These are phyloP conservation scores for Avena eriantha DNA, from an alignment of 176 grass and related monocot genomes.

Conservation along the genomic window DNA sequence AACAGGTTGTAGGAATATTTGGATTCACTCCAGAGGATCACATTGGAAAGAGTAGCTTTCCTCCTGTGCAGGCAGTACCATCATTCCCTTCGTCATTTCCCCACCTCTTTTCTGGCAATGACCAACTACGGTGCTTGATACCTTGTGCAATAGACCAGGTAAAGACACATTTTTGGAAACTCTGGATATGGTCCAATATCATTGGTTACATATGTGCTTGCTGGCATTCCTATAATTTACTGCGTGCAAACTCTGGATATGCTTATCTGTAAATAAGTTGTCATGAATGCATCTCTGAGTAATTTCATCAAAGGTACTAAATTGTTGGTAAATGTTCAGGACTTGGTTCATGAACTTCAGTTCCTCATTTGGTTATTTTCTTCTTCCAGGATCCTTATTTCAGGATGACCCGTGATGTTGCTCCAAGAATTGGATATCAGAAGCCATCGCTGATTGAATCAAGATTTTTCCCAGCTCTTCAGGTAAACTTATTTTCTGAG, in stretches of 20 bases:
- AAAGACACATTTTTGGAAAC: conserved; percentile 31
- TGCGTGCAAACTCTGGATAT: background rate
- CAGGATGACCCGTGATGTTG: conserved; percentile 99
- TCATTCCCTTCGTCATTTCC: conserved; percentile 98
- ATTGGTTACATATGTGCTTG: conserved; percentile 22
- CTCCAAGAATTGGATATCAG: conserved; percentile 93
- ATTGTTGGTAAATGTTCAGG: background rate
- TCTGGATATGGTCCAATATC: background rate
- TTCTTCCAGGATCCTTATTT: conserved; percentile 94
- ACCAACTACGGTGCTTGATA: conserved; percentile 86
- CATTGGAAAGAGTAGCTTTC: conserved; percentile 93
- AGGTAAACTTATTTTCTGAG: conserved; percentile 57
- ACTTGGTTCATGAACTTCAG: background rate
- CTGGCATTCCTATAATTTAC: background rate
- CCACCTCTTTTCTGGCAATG: conserved; percentile 74
- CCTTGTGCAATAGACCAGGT: conserved; percentile 99
- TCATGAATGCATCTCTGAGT: background rate
- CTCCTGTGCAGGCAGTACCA: conserved; percentile 90
- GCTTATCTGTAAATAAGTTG: background rate
- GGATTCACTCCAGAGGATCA: conserved; percentile 90
- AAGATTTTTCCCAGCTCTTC: conserved; percentile 97
- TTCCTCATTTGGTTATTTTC: conserved; percentile 31
- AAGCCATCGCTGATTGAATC: conserved; percentile 96
- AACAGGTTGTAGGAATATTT: conserved; percentile 92
- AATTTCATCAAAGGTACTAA: background rate